Evolutionary conservation across 768 basidiomycete species (phyloP), one percentile per base, ranked within the genome.

Genomic region (Tylopilus cervinicoccineus): DNA sequence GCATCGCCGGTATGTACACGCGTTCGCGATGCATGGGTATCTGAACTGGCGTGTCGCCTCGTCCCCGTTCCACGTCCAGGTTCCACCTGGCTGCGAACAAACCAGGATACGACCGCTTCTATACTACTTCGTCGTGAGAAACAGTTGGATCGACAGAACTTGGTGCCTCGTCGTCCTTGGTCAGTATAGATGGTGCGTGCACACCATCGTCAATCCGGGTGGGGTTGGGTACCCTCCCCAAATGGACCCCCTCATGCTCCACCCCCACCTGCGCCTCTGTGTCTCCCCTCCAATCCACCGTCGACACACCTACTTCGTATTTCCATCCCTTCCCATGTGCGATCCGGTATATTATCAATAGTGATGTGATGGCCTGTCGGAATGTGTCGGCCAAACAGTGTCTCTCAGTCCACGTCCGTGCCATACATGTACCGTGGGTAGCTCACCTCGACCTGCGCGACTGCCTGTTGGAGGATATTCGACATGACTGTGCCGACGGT

Each of bases 281-380:
- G 10, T 39, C 38, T 19, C 58, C 58, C 28, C 51, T 53, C 58
- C 58, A 59, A 24, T 57, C 58, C 14, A 6, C 19, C 5, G 58
- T 20, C 16, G 55, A 38, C 27, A 59, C 54, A 0, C 5, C 39
- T 2, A 29, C 23, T 4, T 44, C 29, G 12, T 46, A 40, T 22
- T 9, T 47, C 58, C 58, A 61, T 13, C 26, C 58, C 16, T 51
- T 50, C 2, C 58, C 58, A 2, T 39, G 46, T 0, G 58, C 46
- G n/a, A 59, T 61, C 11, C 58, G 55, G 36, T 57, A 59, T 2
- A 59, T 51, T 29, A 59, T 61, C 38, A 59, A 23, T 22, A 57
- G n/a, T 2, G 58, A 43, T 6, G 55, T 19, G 26, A 61, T 60
- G 29, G 41, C 13, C 58, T 59, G 13, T 32, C 4, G 13, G 13